phyloP scores from a whole-genome alignment of 768 basidiomycete species.

The Leccinum aurantiacum region DNA sequence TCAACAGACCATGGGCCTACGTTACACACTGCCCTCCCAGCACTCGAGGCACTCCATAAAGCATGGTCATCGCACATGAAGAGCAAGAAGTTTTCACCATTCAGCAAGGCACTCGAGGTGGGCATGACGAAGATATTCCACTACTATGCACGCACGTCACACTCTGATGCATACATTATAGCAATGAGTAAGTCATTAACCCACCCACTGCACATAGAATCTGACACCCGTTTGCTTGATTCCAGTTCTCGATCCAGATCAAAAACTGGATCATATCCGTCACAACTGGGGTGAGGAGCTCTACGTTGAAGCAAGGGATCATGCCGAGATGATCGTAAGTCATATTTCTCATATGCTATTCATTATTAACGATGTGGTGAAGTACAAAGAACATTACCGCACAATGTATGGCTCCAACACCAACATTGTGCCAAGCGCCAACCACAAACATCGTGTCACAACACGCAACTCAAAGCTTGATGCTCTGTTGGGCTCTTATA shows the following conservation, averaged over 20 bases:
- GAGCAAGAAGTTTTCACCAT: not conserved
- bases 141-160: not conserved
- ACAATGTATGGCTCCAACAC: not conserved
- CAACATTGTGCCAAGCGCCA: not conserved
- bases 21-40: not conserved
- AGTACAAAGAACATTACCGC: not conserved
- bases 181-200: not conserved
- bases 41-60: not conserved
- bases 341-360: not conserved
- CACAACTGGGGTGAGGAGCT: not conserved
- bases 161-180: not conserved
- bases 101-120: not conserved
- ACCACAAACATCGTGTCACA: not conserved
- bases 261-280: not conserved
- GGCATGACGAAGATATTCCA: not conserved
- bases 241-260: not conserved
- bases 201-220: not conserved
- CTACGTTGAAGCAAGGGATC: not conserved
- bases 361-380: not conserved
- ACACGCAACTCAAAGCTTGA: not conserved
- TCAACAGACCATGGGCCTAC: not conserved
- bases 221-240: not conserved
- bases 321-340: not conserved
- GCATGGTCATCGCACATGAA: not conserved
- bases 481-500: not conserved